Conservation (phyloP, 768 basidiomycete species). For the Boletus huronensis region DNA sequence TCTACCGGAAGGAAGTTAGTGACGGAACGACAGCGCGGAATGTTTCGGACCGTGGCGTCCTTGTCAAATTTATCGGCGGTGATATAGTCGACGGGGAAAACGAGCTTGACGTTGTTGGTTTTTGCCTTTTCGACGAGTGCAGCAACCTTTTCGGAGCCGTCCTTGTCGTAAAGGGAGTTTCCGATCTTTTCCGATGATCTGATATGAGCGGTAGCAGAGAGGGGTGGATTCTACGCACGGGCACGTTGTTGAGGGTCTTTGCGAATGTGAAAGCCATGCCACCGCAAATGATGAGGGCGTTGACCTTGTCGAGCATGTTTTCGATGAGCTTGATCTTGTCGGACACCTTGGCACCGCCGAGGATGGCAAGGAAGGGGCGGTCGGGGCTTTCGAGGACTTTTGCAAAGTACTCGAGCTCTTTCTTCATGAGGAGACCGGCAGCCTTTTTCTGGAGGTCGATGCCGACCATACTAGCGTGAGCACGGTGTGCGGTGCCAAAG, state of each 20-base stretch:
- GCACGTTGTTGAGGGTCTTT: constrained; percentile 79
- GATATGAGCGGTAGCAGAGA: background rate
- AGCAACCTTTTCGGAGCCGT: constrained; percentile 83
- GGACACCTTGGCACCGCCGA: constrained; percentile 97
- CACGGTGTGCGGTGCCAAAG: constrained; percentile 97
- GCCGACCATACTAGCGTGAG: constrained; percentile 98
- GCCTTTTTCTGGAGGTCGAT: constrained; percentile 89
- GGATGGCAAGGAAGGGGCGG: constrained; percentile 94
- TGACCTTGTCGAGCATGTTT: constrained; percentile 98
- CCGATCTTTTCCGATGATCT: constrained; percentile 58
- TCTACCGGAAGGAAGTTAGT: constrained; percentile 39
- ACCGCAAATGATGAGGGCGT: constrained; percentile 94
- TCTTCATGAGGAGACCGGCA: constrained; percentile 95
- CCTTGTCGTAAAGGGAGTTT: constrained; percentile 87
- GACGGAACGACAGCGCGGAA: background rate
- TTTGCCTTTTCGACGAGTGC: constrained; percentile 88
- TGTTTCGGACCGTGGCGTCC: constrained; percentile 64
- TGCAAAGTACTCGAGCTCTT: constrained; percentile 97
- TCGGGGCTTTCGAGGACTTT: constrained; percentile 95
- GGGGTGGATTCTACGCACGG: constrained; percentile 41
- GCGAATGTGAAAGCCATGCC: constrained; percentile 99
- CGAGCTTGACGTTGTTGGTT: constrained; percentile 86
- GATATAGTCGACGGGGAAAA: constrained; percentile 93
- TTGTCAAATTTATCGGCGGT: constrained; percentile 96
- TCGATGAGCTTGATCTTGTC: constrained; percentile 99